Percentiles rank a stretch among this genome's conserved stretches.
phyloP scores from a whole-genome alignment of 805 yeast species.

The Metschnikowia hibisci region DNA sequence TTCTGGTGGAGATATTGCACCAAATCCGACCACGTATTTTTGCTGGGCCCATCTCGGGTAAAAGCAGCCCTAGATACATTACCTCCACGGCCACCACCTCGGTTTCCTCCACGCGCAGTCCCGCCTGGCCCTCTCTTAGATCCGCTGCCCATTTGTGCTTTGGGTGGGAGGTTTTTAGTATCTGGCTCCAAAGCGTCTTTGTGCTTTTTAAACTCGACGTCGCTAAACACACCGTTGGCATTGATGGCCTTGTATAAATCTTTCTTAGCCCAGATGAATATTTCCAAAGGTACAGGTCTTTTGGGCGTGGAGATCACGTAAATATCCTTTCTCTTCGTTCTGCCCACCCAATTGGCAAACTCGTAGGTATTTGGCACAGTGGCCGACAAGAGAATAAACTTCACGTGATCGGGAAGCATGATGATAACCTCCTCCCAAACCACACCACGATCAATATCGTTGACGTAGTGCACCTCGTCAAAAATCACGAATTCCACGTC shows the following conservation, averaged over 20 bases:
- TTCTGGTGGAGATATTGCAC: slow-evolving; percentile 66
- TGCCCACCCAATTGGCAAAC: slow-evolving; percentile 97
- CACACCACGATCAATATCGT: slow-evolving; percentile 95
- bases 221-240: slow-evolving; percentile 65
- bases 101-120: slow-evolving; percentile 42
- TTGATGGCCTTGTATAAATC: slow-evolving; percentile 70
- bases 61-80: slow-evolving; percentile 19
- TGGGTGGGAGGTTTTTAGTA: slow-evolving; percentile 32
- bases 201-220: slow-evolving; percentile 59
- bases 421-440: slow-evolving; percentile 99
- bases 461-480: slow-evolving; percentile 97
- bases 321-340: slow-evolving; percentile 93
- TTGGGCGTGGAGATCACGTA: slow-evolving; percentile 95
- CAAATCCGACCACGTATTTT: slow-evolving; percentile 71
- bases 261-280: slow-evolving; percentile 78
- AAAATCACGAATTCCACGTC: slow-evolving; percentile 97
- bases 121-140: slow-evolving; percentile 44
- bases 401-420: slow-evolving; percentile 95
- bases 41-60: slow-evolving; percentile 64
- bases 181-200: slow-evolving; percentile 46
- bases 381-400: slow-evolving; percentile 86
- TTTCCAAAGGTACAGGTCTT: slow-evolving; percentile 94
- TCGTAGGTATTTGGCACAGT: slow-evolving; percentile 98
- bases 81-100: slow-evolving; percentile 19
- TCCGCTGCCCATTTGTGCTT: slow-evolving; percentile 35